Evolutionary conservation across 1,284 basidiomycete species (phyloP).

Genomic region (Fomes fomentarius): DNA sequence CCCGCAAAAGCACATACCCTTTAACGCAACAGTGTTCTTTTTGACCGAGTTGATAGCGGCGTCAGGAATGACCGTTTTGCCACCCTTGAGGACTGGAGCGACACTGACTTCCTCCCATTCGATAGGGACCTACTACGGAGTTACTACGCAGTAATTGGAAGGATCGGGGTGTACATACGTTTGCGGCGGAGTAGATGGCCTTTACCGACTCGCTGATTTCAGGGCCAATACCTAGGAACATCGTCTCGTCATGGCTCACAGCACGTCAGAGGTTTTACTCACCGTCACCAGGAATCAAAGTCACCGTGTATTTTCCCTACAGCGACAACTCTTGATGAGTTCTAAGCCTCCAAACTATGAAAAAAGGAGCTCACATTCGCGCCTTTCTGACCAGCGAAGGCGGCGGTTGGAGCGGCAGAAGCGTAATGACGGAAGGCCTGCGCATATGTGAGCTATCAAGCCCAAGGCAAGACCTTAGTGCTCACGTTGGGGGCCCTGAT

Average conservation of each 20-base stretch:
- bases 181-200: conserved; percentile 89
- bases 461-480: not conserved
- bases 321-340: not conserved
- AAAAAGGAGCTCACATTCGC: conserved; percentile 63
- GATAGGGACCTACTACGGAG: conserved; percentile 77
- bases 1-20: conserved; percentile 63
- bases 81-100: conserved; percentile 90
- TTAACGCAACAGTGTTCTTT: conserved; percentile 97
- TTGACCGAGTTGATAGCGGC: conserved; percentile 90
- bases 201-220: conserved; percentile 98
- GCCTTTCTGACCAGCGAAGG: conserved; percentile 88
- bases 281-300: conserved; percentile 93
- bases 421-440: conserved; percentile 68
- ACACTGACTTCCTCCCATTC: conserved; percentile 99
- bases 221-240: conserved; percentile 86
- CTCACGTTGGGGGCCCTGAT: conserved; percentile 49
- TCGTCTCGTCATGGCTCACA: conserved; percentile 16
- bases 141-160: not conserved
- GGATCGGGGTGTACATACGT: conserved; percentile 46
- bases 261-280: conserved; percentile 26
- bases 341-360: not conserved
- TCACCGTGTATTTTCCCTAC: conserved; percentile 95
- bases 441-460: not conserved
- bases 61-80: conserved; percentile 97
- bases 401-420: conserved; percentile 77